Conservation (phyloP, 176 grass and related monocot genomes). For the Ampelocalamus luodianensis region DNA sequence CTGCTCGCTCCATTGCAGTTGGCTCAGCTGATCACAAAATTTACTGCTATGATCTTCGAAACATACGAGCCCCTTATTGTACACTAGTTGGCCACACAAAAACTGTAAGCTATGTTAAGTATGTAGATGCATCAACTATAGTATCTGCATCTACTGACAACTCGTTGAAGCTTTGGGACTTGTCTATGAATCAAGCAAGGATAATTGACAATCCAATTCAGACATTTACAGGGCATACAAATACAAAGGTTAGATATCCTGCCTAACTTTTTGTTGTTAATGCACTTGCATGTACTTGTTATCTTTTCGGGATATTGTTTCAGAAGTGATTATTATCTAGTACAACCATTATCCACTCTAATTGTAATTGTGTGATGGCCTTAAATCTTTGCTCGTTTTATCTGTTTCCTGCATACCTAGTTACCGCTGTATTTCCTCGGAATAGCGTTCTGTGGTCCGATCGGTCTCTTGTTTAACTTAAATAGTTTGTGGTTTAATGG, state of each 20-base stretch:
- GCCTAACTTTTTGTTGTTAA: not conserved
- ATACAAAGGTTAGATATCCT: conserved; percentile 78
- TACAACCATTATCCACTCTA: not conserved
- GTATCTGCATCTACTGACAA: conserved; percentile 90
- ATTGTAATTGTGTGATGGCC: not conserved
- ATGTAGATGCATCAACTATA: conserved; percentile 73
- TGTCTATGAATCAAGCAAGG: conserved; percentile 56
- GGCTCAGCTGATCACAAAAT: conserved; percentile 97
- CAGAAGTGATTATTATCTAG: conserved; percentile 27
- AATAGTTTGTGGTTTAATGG: not conserved
- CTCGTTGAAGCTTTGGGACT: conserved; percentile 91
- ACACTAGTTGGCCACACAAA: conserved; percentile 79
- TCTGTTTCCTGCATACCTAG: not conserved
- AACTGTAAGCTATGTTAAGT: conserved; percentile 98
- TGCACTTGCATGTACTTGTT: not conserved
- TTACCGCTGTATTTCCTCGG: not conserved
- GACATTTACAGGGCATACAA: conserved; percentile 92
- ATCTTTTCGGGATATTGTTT: conserved; percentile 5
- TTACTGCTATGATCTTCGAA: conserved; percentile 97
- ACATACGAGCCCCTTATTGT: conserved; percentile 72
- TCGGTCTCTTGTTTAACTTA: not conserved
- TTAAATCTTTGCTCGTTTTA: conserved; percentile 7
- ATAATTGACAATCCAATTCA: conserved; percentile 69
- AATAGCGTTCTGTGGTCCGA: not conserved
- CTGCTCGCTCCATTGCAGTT: conserved; percentile 68